Evolutionary conservation across 2,329 filamentous ascomycete species (phyloP), one percentile per base, ranked within the genome.

Genomic region (Colletotrichum tanaceti): DNA sequence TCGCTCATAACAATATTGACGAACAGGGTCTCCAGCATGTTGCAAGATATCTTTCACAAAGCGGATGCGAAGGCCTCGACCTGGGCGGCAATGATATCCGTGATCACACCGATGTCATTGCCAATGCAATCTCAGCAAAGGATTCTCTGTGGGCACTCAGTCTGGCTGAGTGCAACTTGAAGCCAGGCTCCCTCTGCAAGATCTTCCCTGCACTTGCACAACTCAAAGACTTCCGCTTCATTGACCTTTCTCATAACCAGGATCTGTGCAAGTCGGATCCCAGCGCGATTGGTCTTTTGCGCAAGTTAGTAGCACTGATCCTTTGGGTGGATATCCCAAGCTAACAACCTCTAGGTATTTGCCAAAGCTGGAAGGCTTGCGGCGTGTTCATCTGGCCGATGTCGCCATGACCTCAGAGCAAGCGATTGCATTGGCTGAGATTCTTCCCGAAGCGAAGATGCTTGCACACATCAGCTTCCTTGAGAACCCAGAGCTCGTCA

Each of bases 181-280:
- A 87, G 5, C 90, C 93, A 0, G 84, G 88, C 0, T 90, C 91
- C 13, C 82, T 98, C 24, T 91, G 88, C 78, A 87, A 89, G 62
- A 83, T 98, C 14, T 85, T 98, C 58, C 93, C 93, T 5, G 88
- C 88, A 7, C 80, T 98, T 62, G 84, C 87, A 32, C 88, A 86
- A 72, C 82, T 98, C 64, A 85, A 86, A 2, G 88, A 91, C 71
- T 91, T 98, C 76, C 90, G 92, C 22, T 98, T 98, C 76, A 89
- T 99, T 68, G 96, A 98, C 77, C 83, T 99, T 43, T 97, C 93
- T 5, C 93, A 97, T 75, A 98, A 98, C 73, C 91, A 86, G 39
- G 89, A 89, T 22, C 84, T 99, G 18, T 97, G 97, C 76, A 87
- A 89, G 60, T 84, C 85, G 4, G 85, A 91, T 49, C 90, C 92